Evolutionary conservation across 1,139 yeast genomes (phyloP).

Genomic region (Kodamaea alishanica): DNA sequence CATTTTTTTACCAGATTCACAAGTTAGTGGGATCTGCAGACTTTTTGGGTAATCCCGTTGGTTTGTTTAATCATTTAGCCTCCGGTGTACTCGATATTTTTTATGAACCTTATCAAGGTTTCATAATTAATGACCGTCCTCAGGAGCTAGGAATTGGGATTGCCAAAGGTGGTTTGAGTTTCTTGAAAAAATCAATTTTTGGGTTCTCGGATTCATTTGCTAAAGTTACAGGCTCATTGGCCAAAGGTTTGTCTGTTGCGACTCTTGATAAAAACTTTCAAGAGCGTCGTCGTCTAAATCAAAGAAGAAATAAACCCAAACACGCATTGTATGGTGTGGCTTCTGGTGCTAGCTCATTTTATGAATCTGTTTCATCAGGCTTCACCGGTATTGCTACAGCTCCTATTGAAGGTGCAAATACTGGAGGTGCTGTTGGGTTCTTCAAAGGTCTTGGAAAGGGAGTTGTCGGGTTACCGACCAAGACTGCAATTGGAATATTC

Average conservation of each 20-base stretch:
- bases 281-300: slow-evolving; percentile 69
- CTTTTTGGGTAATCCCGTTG: slow-evolving; percentile 94
- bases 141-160: slow-evolving; percentile 93
- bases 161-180: slow-evolving; percentile 94
- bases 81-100: slow-evolving; percentile 96
- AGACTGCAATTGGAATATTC: slow-evolving; percentile 91
- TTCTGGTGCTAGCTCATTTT: slow-evolving; percentile 83
- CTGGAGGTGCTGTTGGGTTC: slow-evolving; percentile 87
- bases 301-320: slow-evolving; percentile 73
- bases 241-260: slow-evolving; percentile 89
- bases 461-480: slow-evolving; percentile 90
- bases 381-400: slow-evolving; percentile 86
- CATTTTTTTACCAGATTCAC: slow-evolving; percentile 87
- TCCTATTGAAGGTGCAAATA: slow-evolving; percentile 83
- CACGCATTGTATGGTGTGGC: slow-evolving; percentile 89
- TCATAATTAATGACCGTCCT: slow-evolving; percentile 89
- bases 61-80: slow-evolving; percentile 84
- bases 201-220: slow-evolving; percentile 93
- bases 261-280: slow-evolving; percentile 87
- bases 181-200: slow-evolving; percentile 89
- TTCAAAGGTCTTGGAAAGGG: slow-evolving; percentile 94
- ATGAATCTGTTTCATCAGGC: slow-evolving; percentile 85
- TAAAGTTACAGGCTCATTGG: slow-evolving; percentile 87
- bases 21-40: slow-evolving; percentile 96
- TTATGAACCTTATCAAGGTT: slow-evolving; percentile 96